Conservation (phyloP, 2,329 filamentous ascomycete genomes). For the Ceratocystis ficicola region DNA sequence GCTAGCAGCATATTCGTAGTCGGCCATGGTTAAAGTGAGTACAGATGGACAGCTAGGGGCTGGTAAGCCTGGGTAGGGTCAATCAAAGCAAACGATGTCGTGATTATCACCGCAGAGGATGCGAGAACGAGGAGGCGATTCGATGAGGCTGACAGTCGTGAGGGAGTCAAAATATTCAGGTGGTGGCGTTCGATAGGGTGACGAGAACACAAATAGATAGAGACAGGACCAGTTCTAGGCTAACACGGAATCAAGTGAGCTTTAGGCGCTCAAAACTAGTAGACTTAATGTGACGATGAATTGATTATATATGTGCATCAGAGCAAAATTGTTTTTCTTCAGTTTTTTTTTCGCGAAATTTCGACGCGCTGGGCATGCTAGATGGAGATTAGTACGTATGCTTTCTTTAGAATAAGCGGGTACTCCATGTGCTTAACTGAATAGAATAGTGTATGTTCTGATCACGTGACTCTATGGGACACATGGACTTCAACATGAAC, state of each 20-base stretch:
- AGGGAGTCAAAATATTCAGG: no score
- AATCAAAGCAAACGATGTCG: no score
- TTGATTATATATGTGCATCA: not conserved
- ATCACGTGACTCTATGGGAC: not conserved
- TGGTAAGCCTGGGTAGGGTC: not conserved
- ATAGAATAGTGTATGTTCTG: accelerated
- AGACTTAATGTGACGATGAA: not conserved
- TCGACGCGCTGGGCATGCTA: not conserved
- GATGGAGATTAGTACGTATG: not conserved
- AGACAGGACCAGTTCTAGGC: not conserved
- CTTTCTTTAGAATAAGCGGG: not conserved
- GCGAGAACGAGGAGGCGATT: not conserved
- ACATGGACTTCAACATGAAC: not conserved
- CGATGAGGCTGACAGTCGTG: no score
- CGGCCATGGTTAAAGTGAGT: constrained; percentile 11
- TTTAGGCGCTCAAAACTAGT: not conserved
- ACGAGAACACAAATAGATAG: not conserved
- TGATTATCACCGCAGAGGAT: not conserved
- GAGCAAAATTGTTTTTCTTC: no score
- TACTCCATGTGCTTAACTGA: not conserved
- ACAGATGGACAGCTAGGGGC: not conserved
- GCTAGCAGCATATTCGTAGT: constrained; percentile 17
- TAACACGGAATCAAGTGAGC: no score
- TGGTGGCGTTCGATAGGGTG: no score
- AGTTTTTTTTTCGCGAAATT: constrained; percentile 14